Conservation (phyloP, 352 stramenopile genomes). For the Phytophthora macrochlamydospora region DNA sequence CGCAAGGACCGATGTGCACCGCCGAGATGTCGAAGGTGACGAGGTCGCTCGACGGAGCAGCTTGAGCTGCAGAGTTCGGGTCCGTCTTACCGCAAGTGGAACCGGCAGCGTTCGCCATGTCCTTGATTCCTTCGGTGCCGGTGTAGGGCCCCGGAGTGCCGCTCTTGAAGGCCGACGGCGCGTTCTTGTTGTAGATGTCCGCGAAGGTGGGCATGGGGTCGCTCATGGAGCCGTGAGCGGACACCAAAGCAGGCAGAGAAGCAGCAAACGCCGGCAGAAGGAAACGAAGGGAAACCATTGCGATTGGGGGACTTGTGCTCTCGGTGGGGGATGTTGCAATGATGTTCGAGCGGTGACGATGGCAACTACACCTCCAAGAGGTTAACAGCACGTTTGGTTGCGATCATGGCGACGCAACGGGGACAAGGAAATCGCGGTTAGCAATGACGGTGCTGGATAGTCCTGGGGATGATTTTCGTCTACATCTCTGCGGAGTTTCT, state of each 20-base stretch:
- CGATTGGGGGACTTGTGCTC: neutral
- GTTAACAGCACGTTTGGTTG: neutral
- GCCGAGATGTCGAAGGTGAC: slow-evolving; percentile 38
- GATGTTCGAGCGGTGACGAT: too few relatives aligned
- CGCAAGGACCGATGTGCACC: slow-evolving; percentile 46
- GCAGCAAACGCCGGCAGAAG: neutral
- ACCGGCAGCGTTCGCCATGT: slow-evolving; percentile 29
- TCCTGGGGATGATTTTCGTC: neutral
- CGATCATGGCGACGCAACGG: neutral
- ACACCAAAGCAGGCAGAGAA: slow-evolving; percentile 7
- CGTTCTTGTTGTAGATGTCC: slow-evolving; percentile 41
- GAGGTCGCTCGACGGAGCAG: slow-evolving; percentile 25
- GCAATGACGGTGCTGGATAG: neutral
- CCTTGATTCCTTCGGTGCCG: slow-evolving; percentile 31
- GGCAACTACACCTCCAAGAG: too few relatives aligned
- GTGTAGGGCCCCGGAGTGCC: slow-evolving; percentile 38
- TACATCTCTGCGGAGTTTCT: neutral
- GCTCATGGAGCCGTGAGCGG: slow-evolving; percentile 30
- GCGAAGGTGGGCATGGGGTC: slow-evolving; percentile 22
- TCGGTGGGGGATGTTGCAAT: neutral
- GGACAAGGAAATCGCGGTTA: neutral
- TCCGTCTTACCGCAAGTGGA: slow-evolving; percentile 48
- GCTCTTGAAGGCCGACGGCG: slow-evolving; percentile 22
- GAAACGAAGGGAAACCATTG: slow-evolving; percentile 4
- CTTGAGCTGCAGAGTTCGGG: slow-evolving; percentile 23